Evolutionary conservation across 2,329 filamentous ascomycete genomes (phyloP).

Genomic region (Botryotinia convoluta): DNA sequence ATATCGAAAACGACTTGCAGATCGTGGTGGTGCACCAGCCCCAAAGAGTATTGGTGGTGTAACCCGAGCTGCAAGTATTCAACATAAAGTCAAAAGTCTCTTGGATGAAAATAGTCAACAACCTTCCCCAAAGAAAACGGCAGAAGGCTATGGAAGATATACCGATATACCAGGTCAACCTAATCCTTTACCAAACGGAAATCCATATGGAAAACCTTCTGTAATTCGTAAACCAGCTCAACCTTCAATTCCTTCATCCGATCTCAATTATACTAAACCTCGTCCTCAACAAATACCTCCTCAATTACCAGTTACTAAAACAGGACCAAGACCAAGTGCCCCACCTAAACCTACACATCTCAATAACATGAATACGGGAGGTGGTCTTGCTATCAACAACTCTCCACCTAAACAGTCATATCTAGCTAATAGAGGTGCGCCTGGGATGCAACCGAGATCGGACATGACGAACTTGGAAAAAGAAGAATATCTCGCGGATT

Average conservation of each 20-base stretch:
- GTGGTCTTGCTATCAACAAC: slow-evolving; percentile 41
- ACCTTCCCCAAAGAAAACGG: slow-evolving; percentile 62
- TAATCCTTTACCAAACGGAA: slow-evolving; percentile 26
- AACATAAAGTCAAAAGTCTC: slow-evolving; percentile 84
- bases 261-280: slow-evolving; percentile 33
- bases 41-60: slow-evolving; percentile 58
- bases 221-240: slow-evolving; percentile 46
- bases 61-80: slow-evolving; percentile 76
- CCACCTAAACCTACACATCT: slow-evolving; percentile 62
- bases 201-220: slow-evolving; percentile 35
- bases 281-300: slow-evolving; percentile 30
- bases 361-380: slow-evolving; percentile 50
- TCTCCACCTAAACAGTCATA: slow-evolving; percentile 42
- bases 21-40: slow-evolving; percentile 50
- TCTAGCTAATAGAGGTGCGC: slow-evolving; percentile 41
- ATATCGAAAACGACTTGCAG: slow-evolving; percentile 73
- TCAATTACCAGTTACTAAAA: slow-evolving; percentile 33
- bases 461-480: slow-evolving; percentile 57
- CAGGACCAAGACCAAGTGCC: slow-evolving; percentile 49
- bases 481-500: slow-evolving; percentile 66
- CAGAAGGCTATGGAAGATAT: slow-evolving; percentile 86
- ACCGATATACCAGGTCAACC: slow-evolving; percentile 50
- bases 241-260: slow-evolving; percentile 26
- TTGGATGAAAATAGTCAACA: slow-evolving; percentile 73
- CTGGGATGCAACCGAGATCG: slow-evolving; percentile 43